phyloP scores from a whole-genome alignment of 306 rosid species.

The Lathyrus tuberosus region DNA sequence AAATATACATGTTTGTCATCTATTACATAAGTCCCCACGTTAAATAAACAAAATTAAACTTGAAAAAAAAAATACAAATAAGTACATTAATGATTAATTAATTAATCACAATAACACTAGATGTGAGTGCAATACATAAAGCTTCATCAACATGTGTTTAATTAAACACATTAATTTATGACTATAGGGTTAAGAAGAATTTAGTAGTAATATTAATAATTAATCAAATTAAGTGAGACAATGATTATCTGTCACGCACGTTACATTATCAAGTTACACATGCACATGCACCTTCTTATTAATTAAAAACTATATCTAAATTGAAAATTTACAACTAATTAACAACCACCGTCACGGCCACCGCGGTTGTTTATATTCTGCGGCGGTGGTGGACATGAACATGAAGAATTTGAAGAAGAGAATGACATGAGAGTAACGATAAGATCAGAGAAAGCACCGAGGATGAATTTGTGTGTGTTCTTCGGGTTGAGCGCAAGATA shows the following conservation, averaged over 20 bases:
- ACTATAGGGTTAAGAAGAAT: slow-evolving; percentile 6
- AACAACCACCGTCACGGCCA: slow-evolving; percentile 24
- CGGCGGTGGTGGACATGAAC: slow-evolving; percentile 21
- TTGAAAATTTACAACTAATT: slow-evolving; percentile 19
- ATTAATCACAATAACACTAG: background rate
- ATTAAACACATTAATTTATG: background rate
- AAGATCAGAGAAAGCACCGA: slow-evolving; percentile 80
- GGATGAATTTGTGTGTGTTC: slow-evolving; percentile 73
- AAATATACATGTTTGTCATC: too few species aligned
- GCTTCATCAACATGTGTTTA: background rate
- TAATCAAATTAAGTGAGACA: slow-evolving; percentile 25
- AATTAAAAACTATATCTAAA: background rate
- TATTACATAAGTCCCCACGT: too few species aligned
- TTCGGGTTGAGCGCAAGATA: slow-evolving; percentile 84
- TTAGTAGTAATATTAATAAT: background rate
- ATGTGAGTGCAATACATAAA: background rate
- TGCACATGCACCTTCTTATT: slow-evolving; percentile 32
- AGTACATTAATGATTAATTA: background rate
- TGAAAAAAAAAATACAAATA: too few species aligned
- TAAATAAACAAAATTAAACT: background rate
- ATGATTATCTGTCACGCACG: slow-evolving; percentile 38
- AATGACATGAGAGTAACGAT: slow-evolving; percentile 50
- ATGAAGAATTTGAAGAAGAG: slow-evolving; percentile 3
- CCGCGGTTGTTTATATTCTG: background rate
- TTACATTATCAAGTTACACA: slow-evolving; percentile 36